phyloP scores from a whole-genome alignment of 257 asterid genomes.

The Solanum gandarillasii region DNA sequence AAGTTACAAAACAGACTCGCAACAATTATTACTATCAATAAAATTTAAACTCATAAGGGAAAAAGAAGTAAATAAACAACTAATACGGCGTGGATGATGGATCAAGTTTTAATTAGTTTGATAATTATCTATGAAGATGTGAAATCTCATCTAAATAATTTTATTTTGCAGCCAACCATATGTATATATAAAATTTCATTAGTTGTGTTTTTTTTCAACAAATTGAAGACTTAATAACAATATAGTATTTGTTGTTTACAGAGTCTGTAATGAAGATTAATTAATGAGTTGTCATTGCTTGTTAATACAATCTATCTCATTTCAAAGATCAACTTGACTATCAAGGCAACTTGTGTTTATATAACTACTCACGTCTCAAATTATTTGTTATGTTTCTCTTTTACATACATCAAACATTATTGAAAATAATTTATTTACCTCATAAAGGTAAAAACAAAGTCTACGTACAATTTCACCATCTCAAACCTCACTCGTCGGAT shows the following conservation, averaged over 20 bases:
- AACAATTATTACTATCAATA: neutral
- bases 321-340: neutral
- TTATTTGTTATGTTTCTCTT: neutral
- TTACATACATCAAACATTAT: neutral
- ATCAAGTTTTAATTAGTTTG: neutral
- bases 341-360: neutral
- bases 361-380: neutral
- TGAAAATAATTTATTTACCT: neutral
- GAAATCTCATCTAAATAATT: neutral
- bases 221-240: neutral
- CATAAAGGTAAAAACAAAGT: neutral
- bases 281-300: neutral
- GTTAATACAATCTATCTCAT: neutral
- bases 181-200: neutral
- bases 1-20: no score
- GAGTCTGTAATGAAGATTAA: neutral
- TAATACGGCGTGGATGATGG: neutral
- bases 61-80: neutral
- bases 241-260: neutral
- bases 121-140: neutral
- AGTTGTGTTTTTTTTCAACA: neutral
- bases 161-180: neutral
- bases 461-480: neutral
- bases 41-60: neutral
- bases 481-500: no score